Evolutionary conservation across 805 yeast species (phyloP).

Genomic region (Lipomyces yamadae): DNA sequence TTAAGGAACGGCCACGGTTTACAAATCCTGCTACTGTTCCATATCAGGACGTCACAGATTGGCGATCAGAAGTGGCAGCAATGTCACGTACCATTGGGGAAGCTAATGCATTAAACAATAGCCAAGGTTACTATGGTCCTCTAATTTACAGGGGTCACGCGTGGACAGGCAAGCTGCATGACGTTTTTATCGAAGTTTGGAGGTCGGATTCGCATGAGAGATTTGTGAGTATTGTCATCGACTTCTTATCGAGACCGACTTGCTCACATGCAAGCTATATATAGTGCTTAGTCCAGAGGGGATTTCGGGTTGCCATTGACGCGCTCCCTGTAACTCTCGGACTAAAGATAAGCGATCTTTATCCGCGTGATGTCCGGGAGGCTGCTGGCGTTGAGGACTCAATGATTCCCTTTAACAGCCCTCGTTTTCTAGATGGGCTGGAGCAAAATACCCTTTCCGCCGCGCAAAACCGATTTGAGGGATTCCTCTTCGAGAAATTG

Average conservation of each 20-base stretch:
- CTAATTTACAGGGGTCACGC: neutral
- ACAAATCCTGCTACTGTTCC: too few species aligned
- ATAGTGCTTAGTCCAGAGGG: neutral
- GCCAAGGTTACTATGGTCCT: neutral
- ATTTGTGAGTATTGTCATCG: neutral
- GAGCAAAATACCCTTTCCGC: neutral
- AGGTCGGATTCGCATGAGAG: neutral
- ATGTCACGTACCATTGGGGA: neutral
- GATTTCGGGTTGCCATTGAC: neutral
- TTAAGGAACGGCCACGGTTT: too few species aligned
- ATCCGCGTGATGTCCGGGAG: neutral
- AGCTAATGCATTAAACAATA: neutral
- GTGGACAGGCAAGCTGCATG: neutral
- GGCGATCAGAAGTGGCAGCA: neutral
- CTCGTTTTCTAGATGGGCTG: neutral
- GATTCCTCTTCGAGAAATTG: too few species aligned
- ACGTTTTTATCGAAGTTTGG: neutral
- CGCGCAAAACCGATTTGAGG: too few species aligned
- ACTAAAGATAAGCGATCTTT: neutral
- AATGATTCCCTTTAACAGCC: neutral
- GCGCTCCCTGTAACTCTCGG: neutral
- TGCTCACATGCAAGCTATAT: neutral
- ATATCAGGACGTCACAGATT: too few species aligned
- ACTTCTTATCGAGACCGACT: neutral
- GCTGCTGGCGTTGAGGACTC: neutral